Evolutionary conservation across 2,329 filamentous ascomycete species (phyloP), one percentile per base, ranked within the genome.

Genomic region (Aspergillus sojae): DNA sequence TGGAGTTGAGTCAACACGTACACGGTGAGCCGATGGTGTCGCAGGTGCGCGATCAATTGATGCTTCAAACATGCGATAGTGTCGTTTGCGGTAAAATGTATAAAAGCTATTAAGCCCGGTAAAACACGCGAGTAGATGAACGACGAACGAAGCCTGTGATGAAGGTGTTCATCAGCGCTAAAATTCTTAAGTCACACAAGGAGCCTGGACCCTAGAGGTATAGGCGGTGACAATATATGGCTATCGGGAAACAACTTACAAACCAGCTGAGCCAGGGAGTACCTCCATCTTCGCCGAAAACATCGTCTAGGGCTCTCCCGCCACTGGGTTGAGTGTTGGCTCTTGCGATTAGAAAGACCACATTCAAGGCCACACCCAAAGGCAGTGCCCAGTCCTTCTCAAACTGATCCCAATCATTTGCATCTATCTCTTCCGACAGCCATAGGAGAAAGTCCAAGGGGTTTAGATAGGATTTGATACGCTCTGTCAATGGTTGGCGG

Each of bases 391-490:
- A 90, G 41, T 88, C 81, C 69, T 91, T 90, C 65, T 88, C 82
- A 65, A 87, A 82, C 23, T 94, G 92, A 70, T 97, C 92, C 89
- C 93, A 96, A 71, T 97, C 92, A 74, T 91, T 89, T 32, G 93
- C 93, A 75, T 97, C 94, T 64, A 99, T 86, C 79, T 97, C 92
- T 76, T 98, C 94, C 0, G 92, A 96, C 2, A 96, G 79, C 91
- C 93, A 97, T 21, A 99, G 87, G 60, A 95, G 81, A 73, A 94
- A 91, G 79, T 99, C 95, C 81, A 91, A 90, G 3, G 92, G 93
- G 74, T 98, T 94, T 63, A 97, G 82, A 77, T 88, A 88, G 62
- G 91, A 85, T 75, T 88, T 88, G 77, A 98, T 85, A 77, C 94
- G 92, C 84, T 98, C 91, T 34, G 81, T 76, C 70, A 97, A 85